These are phyloP conservation scores for Chaetomiaceae sp. DNA, from an alignment of 2,329 filamentous ascomycete species.

Conservation along the genomic window DNA sequence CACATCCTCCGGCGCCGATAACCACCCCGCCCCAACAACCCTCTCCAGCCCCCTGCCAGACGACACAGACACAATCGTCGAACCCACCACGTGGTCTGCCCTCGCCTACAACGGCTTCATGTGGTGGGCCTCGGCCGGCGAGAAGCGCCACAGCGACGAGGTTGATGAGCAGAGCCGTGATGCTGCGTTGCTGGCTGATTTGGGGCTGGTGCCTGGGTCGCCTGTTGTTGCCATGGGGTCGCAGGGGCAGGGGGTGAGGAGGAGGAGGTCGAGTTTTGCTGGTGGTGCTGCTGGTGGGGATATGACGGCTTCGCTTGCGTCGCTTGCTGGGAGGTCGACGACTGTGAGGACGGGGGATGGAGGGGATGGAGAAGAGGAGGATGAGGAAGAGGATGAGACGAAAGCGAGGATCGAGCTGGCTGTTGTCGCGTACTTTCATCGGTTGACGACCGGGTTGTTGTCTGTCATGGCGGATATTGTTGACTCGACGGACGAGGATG, in stretches of 20 bases:
- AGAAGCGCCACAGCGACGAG: slow-evolving; percentile 59
- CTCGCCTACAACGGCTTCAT: slow-evolving; percentile 79
- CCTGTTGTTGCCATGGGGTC: slow-evolving; percentile 19
- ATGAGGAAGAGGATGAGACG: slow-evolving; percentile 38
- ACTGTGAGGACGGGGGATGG: slow-evolving; percentile 16
- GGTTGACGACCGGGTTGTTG: slow-evolving; percentile 63
- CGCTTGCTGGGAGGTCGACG: slow-evolving; percentile 33
- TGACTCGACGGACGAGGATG: slow-evolving; percentile 42
- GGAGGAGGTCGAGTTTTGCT: slow-evolving; percentile 27
- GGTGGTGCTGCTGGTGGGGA: slow-evolving; percentile 27
- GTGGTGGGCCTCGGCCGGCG: slow-evolving; percentile 85
- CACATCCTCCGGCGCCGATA: slow-evolving; percentile 10
- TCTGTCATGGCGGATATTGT: slow-evolving; percentile 58
- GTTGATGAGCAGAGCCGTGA: slow-evolving; percentile 55
- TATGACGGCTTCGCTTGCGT: slow-evolving; percentile 42
- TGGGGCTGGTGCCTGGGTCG: slow-evolving; percentile 27
- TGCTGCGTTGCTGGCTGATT: slow-evolving; percentile 50
- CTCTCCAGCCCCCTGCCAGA: slow-evolving; percentile 36
- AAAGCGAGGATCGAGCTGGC: slow-evolving; percentile 58
- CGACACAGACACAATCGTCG: slow-evolving; percentile 51
- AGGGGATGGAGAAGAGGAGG: slow-evolving; percentile 21
- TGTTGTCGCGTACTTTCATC: slow-evolving; percentile 77
- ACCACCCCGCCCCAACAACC: neutral
- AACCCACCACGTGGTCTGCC: slow-evolving; percentile 64
- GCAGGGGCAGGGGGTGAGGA: neutral